phyloP scores from a whole-genome alignment of 148 eudicot species.

The Cornus kousa region DNA sequence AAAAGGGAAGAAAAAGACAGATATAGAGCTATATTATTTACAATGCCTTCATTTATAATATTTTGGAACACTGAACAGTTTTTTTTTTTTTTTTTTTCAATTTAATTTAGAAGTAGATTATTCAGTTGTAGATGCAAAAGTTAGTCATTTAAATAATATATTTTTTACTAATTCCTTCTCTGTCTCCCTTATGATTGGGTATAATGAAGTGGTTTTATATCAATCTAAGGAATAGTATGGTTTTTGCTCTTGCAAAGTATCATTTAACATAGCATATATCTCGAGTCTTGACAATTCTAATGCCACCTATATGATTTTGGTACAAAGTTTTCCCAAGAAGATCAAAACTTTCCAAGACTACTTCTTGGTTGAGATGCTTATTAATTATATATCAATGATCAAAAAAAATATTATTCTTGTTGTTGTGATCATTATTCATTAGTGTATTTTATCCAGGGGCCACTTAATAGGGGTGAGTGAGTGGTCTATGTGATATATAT shows the following conservation, averaged over 20 bases:
- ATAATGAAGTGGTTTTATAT: neutral
- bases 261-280: neutral
- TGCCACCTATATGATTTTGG: neutral
- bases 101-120: neutral
- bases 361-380: neutral
- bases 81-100: neutral
- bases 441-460: neutral
- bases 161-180: neutral
- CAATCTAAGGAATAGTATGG: neutral
- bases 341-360: neutral
- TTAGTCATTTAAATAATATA: neutral
- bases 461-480: neutral
- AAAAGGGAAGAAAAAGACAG: too few species aligned
- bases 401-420: neutral
- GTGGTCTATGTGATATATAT: neutral
- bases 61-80: too few species aligned
- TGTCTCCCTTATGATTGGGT: neutral
- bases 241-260: neutral
- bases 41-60: neutral
- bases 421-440: neutral
- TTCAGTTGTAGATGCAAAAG: conserved; percentile 1
- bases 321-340: neutral
- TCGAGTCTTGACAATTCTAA: neutral
- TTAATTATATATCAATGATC: neutral
- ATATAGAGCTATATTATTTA: neutral